Base-by-base conservation (phyloP, 2,329 filamentous ascomycete genomes). In the Metarhizium anisopliae region DNA sequence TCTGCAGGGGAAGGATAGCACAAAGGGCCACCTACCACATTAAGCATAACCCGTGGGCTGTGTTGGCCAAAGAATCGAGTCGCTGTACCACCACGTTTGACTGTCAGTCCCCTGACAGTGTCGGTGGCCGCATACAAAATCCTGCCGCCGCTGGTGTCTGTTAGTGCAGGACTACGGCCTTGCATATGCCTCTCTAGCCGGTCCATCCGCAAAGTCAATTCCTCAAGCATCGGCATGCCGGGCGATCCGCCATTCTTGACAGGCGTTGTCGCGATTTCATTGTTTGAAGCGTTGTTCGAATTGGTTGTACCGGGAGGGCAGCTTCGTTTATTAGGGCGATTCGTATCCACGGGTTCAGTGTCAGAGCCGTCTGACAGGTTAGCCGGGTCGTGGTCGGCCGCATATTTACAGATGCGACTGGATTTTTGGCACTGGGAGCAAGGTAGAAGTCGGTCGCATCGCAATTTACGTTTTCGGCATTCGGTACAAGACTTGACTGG, bases 341-440 rank as follows among this genome's bases (percentile, higher is more conserved):
- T 59, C 14, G 59, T 51, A 20, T 70, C 67, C 50, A 61, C 59
- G 6, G 63, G 56, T 54, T 77, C 74, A 47, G 58, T 65, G 51
- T 79, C 77, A 25, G 76, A 79, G n/a, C 65, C 74, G 52, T 81
- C 79, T 4, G 78, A 81, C 13, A 75, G 64, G 60, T 74, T 75
- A 38, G 70, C 71, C 8, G 68, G 70, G 54, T 78, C 76, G 36
- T 77, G 73, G 55, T 79, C 76, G 20, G 77, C 71, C 29, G 77
- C 71, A 60, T 82, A 83, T 60, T 72, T 77, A 68, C 80, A 83
- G 43, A 67, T 63, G 40, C 79, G 77, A 59, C 73, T 75, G n/a
- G 78, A 79, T 64, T 80, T 81, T 52, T 79, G 77, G 63, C 81
- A 84, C 64, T 83, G 80, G 6, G 77, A 78, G 61, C 81, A 84